Conservation (phyloP, 805 yeast species). For the Ogataea pilisensis region DNA sequence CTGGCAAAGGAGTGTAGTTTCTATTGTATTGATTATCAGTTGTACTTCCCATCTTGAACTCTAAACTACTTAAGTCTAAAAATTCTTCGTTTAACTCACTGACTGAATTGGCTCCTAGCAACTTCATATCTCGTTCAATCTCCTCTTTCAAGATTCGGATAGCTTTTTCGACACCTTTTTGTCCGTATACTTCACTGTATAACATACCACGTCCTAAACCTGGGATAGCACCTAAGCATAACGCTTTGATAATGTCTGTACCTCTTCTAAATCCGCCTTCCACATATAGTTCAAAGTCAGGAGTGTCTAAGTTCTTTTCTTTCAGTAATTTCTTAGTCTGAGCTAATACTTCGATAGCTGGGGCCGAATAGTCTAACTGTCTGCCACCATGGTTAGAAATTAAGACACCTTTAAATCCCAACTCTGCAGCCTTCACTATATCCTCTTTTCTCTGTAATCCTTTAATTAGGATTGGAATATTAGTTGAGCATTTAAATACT, state of each 20-base stretch:
- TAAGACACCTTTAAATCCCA: slow-evolving; percentile 59
- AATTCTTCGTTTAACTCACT: slow-evolving; percentile 37
- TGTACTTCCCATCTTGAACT: slow-evolving; percentile 57
- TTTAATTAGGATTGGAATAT: slow-evolving; percentile 49
- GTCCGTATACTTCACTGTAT: slow-evolving; percentile 77
- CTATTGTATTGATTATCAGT: slow-evolving; percentile 49
- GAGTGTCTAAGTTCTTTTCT: slow-evolving; percentile 40
- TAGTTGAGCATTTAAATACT: slow-evolving; percentile 43
- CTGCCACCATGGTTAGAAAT: slow-evolving; percentile 76
- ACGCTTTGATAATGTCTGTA: slow-evolving; percentile 38
- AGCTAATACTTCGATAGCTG: slow-evolving; percentile 59
- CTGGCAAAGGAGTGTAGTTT: slow-evolving; percentile 35
- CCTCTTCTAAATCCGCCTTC: slow-evolving; percentile 46
- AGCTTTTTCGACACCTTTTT: slow-evolving; percentile 63
- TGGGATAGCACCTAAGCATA: slow-evolving; percentile 44
- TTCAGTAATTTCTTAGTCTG: slow-evolving; percentile 47
- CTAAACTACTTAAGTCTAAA: slow-evolving; percentile 57
- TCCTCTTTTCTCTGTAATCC: slow-evolving; percentile 70
- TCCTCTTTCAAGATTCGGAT: slow-evolving; percentile 56
- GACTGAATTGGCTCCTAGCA: slow-evolving; percentile 49
- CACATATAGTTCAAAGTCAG: slow-evolving; percentile 49
- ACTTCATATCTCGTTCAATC: slow-evolving; percentile 55
- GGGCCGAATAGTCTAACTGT: slow-evolving; percentile 57
- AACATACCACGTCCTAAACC: slow-evolving; percentile 76
- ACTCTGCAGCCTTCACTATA: slow-evolving; percentile 51